Evolutionary conservation across 257 asterid species (phyloP).

Genomic region (Agastache rugosa): DNA sequence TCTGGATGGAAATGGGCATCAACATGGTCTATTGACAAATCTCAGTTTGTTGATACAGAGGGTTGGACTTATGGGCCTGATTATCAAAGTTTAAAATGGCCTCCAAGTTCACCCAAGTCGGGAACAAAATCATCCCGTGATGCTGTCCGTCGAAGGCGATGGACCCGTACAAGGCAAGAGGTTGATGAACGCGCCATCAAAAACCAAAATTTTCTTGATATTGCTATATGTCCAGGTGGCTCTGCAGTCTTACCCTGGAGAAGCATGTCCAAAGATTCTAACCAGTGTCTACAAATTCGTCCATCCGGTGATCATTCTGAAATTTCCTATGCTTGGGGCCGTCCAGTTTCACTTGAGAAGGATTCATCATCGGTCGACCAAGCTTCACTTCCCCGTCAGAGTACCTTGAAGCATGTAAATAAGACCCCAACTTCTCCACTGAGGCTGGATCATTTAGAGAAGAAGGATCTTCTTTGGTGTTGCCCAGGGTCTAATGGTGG

Average conservation of each 20-base stretch:
- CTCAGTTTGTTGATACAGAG: constrained; percentile 64
- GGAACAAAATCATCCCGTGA: constrained; percentile 56
- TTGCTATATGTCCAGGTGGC: constrained; percentile 59
- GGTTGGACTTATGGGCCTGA: constrained; percentile 81
- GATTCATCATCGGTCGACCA: constrained; percentile 71
- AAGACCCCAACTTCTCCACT: constrained; percentile 63
- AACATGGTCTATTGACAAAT: constrained; percentile 66
- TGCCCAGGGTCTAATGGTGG: constrained; percentile 77
- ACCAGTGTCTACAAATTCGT: constrained; percentile 80
- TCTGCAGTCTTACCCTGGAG: constrained; percentile 83
- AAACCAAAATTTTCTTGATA: constrained; percentile 51
- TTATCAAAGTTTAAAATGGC: constrained; percentile 62
- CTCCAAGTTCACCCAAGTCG: constrained; percentile 64
- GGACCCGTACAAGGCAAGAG: constrained; percentile 66
- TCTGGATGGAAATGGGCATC: constrained; percentile 78
- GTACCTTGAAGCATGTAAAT: constrained; percentile 60
- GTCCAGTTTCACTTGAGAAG: constrained; percentile 75
- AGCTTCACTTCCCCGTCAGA: constrained; percentile 71
- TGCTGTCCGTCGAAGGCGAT: constrained; percentile 68
- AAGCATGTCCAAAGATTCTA: constrained; percentile 70
- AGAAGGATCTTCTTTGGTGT: constrained; percentile 87
- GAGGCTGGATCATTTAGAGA: constrained; percentile 85
- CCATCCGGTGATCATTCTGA: constrained; percentile 68
- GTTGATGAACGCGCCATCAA: constrained; percentile 44
- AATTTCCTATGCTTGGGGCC: constrained; percentile 85